Conservation (phyloP, 164 flowering plant genomes). For the Vitis vinifera region ASM3070453v1 NC_081821.1:7005001-7005500, state of each 20-base stretch:
- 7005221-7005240: too few relatives aligned
- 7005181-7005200: not conserved
- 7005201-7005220: not conserved
- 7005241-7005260: too few relatives aligned
- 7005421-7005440: not conserved
- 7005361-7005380: not conserved
- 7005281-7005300: not conserved
- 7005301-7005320: not conserved
- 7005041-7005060: constrained; percentile 8
- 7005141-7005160: not conserved
- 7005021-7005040: not conserved
- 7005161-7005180: too few relatives aligned
- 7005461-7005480: constrained; percentile 16
- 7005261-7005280: not conserved
- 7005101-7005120: not conserved
- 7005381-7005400: not conserved
- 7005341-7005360: not conserved
- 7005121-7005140: not conserved
- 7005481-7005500: constrained; percentile 17
- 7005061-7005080: not conserved
- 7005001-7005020: not conserved
- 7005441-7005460: constrained; percentile 1
- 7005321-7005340: not conserved
- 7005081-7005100: not conserved
- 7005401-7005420: not conserved